Evolutionary conservation across 768 basidiomycete genomes (phyloP).

Genomic region (Lentinula boryana): DNA sequence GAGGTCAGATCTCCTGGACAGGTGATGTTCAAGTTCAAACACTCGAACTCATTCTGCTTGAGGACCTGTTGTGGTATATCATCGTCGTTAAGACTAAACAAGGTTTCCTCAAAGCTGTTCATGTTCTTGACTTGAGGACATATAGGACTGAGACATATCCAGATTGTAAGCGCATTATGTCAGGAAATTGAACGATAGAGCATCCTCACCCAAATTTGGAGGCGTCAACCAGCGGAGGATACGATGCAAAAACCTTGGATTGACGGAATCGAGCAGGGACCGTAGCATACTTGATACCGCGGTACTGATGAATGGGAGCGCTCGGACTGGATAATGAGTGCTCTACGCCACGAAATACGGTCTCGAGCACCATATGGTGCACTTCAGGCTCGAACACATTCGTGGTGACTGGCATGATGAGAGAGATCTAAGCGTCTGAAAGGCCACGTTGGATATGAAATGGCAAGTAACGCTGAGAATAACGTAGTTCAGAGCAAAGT

Average conservation of each 20-base stretch:
- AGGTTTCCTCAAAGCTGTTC: conserved; percentile 48
- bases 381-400: conserved; percentile 15
- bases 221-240: conserved; percentile 55
- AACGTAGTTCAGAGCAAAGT: background rate
- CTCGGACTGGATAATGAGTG: conserved; percentile 55
- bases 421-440: background rate
- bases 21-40: conserved; percentile 78
- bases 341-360: conserved; percentile 61
- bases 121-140: conserved; percentile 55
- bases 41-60: conserved; percentile 71
- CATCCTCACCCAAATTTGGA: conserved; percentile 57
- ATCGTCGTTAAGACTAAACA: conserved; percentile 52
- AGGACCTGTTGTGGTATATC: conserved; percentile 49
- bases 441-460: background rate
- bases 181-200: conserved; percentile 1
- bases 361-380: conserved; percentile 49
- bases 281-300: conserved; percentile 73
- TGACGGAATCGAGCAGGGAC: conserved; percentile 74
- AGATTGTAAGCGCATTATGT: background rate
- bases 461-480: background rate
- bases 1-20: conserved; percentile 52
- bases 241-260: conserved; percentile 54
- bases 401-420: background rate
- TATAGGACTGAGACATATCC: conserved; percentile 47
- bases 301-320: conserved; percentile 60